Evolutionary conservation across 2,329 filamentous ascomycete species (phyloP), one percentile per base, ranked within the genome.

Genomic region (Escovopsis weberi): DNA sequence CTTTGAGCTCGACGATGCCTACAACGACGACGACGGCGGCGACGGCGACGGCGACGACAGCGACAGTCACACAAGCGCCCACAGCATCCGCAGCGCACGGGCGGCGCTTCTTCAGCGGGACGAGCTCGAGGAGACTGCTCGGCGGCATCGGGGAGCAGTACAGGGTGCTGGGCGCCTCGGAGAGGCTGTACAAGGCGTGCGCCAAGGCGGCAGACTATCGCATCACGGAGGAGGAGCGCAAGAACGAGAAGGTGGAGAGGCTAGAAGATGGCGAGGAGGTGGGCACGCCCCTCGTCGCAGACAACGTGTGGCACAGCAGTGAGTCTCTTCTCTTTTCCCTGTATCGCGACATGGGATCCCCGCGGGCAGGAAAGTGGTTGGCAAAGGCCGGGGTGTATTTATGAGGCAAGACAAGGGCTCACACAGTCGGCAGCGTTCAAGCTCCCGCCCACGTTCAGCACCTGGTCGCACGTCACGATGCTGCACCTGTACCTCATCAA

Each of bases 391-490:
- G 15, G 15, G 15, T n/a, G n/a, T n/a, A n/a, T n/a, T n/a, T 4
- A 15, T 15, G 3, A 34, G n/a, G 4, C 28, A 26, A 47, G 50
- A 26, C 48, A 41, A 37, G 11, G 26, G n/a, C 15, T 15, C 4
- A 42, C 15, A 12, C 6, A 23, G 12, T 12, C 9, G 4, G 12
- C 54, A 94, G 85, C 80, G 41, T 76, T 94, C 49, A 75, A 75
- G 26, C 75, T 98, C 15, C 71, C 75, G 30, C 85, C 87, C 1
- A 96, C 87, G 0, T 98, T 98, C 63, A 88, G 81, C 58, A 89
- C 85, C 44, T 98, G 91, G 91, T 85, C 87, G 18, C 88, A 96
- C 63, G 81, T 96, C 37, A 91, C 88, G 33, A 94, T 94, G 72
- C 74, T 98, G 45, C 89, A 98, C 68, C 83, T 98, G 74, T 96